Evolutionary conservation across 1,284 basidiomycete species (phyloP), one percentile per base, ranked within the genome.

Genomic region (Papiliotrema nemorosa): DNA sequence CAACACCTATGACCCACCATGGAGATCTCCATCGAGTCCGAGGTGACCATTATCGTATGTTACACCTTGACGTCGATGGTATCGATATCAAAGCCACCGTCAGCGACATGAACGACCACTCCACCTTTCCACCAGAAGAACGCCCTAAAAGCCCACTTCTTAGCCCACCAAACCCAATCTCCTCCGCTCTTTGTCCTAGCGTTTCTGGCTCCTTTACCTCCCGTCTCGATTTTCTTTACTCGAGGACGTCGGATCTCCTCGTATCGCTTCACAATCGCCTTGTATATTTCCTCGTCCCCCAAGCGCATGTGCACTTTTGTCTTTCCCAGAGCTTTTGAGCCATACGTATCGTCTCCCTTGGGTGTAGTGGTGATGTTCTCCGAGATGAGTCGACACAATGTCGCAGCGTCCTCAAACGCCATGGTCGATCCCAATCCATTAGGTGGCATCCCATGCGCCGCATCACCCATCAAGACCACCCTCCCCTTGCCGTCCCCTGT

Each of bases 111-210:
- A 16, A 34, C 25, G 36, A 57, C n/a, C 4, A 42, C 44, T 16
- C 56, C 53, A 1, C 52, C 26, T 5, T 60, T 59, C 53, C 55
- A 64, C 52, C 48, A 55, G 44, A 65, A 63, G 52, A 52, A 65
- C 0, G 35, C 53, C 38, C 57, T 22, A 36, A 60, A 50, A 10
- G 51, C 53, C 61, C 51, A 57, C 27, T 54, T 59, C 50, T 63
- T 65, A 13, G 54, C 10, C 33, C 26, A 59, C 63, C 63, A 65
- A 24, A 51, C 31, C 61, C 55, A 59, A 3, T 53, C 44, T 10
- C 55, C 53, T 3, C 50, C 34, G 24, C 46, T 38, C 5, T 22
- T 21, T 47, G 57, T 61, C 5, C 46, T 20, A 6, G 46, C 41
- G 3, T 20, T 34, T 2, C 39, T 45, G 18, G 26, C 36, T 33